Percentiles rank a stretch among this genome's conserved stretches.
These are phyloP conservation scores for Pythium myriotylum DNA, from an alignment of 352 stramenopile species.

Conservation along the genomic window DNA sequence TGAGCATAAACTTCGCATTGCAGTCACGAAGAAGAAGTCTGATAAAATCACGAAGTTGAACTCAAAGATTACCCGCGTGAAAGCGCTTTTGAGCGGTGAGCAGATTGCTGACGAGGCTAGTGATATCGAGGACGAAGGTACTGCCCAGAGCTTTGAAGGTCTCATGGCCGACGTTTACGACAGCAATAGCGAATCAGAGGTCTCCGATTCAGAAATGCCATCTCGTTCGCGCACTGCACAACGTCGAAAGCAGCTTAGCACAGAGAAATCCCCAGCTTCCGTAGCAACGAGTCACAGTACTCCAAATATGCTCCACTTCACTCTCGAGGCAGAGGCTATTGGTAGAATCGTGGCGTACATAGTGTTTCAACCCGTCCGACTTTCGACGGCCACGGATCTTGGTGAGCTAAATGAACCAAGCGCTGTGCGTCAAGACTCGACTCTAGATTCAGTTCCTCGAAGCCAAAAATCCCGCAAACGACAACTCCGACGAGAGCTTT, in stretches of 20 bases:
- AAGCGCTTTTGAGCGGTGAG: slow-evolving; percentile 78
- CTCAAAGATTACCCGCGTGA: slow-evolving; percentile 78
- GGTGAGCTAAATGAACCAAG: slow-evolving; percentile 18
- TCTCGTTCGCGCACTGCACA: slow-evolving; percentile 32
- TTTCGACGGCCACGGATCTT: not conserved
- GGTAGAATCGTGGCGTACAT: slow-evolving; percentile 79
- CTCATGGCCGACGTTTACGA: slow-evolving; percentile 61
- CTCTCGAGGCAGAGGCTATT: slow-evolving; percentile 81
- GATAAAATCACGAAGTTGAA: slow-evolving; percentile 90
- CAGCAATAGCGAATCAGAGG: slow-evolving; percentile 88
- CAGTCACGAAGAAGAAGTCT: slow-evolving; percentile 88
- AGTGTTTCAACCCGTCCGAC: slow-evolving; percentile 60
- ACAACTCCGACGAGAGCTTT: slow-evolving; percentile 70
- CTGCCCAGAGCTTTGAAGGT: slow-evolving; percentile 29
- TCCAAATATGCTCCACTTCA: slow-evolving; percentile 77
- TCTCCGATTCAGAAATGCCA: slow-evolving; percentile 69
- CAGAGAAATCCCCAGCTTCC: not conserved
- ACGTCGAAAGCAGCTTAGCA: slow-evolving; percentile 19
- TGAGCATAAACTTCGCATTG: slow-evolving; percentile 89
- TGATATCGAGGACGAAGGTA: slow-evolving; percentile 45
- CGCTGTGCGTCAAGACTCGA: slow-evolving; percentile 10
- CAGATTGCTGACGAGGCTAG: slow-evolving; percentile 54
- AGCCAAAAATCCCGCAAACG: slow-evolving; percentile 76
- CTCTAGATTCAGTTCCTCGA: slow-evolving; percentile 28
- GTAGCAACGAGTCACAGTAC: slow-evolving; percentile 32